Evolutionary conservation across 495 filamentous ascomycete species (phyloP).

Genomic region (Aspergillus affinis): DNA sequence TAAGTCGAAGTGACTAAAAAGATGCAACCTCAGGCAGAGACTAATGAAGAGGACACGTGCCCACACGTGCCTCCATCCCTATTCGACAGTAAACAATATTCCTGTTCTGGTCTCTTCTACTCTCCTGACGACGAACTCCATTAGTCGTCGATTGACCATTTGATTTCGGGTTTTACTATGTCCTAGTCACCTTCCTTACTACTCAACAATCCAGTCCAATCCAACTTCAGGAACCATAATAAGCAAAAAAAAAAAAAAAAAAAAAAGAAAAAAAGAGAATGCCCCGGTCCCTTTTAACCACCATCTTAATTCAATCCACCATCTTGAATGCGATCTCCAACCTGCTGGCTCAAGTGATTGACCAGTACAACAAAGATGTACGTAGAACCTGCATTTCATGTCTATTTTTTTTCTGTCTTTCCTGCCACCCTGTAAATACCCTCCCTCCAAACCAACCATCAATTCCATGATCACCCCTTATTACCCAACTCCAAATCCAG

Average conservation of each 20-base stretch:
- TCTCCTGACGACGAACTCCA: too few species aligned
- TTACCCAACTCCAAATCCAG: not conserved
- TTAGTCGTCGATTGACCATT: too few species aligned
- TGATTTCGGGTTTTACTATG: not conserved
- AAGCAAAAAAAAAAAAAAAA: slow-evolving; percentile 1
- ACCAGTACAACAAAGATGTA: slow-evolving; percentile 66
- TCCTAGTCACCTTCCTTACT: not conserved
- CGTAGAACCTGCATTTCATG: slow-evolving; percentile 15
- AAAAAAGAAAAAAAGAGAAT: slow-evolving; percentile 14
- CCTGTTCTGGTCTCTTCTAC: too few species aligned
- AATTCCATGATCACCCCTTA: not conserved
- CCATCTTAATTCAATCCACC: slow-evolving; percentile 67
- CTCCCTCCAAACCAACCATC: not conserved
- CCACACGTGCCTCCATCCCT: slow-evolving; percentile 10
- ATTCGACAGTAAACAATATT: not conserved
- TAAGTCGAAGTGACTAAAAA: too few species aligned
- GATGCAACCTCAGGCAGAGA: not conserved
- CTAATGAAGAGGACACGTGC: slow-evolving; percentile 16
- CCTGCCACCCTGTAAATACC: not conserved
- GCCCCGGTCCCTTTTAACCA: slow-evolving; percentile 54
- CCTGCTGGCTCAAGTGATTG: slow-evolving; percentile 75
- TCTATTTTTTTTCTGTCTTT: not conserved
- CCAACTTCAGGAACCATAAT: not conserved
- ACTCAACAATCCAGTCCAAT: not conserved
- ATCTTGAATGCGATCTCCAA: slow-evolving; percentile 75